These are phyloP conservation scores for Diaporthe vaccinii DNA, from an alignment of 2,329 filamentous ascomycete species.

Conservation along the genomic window DNA sequence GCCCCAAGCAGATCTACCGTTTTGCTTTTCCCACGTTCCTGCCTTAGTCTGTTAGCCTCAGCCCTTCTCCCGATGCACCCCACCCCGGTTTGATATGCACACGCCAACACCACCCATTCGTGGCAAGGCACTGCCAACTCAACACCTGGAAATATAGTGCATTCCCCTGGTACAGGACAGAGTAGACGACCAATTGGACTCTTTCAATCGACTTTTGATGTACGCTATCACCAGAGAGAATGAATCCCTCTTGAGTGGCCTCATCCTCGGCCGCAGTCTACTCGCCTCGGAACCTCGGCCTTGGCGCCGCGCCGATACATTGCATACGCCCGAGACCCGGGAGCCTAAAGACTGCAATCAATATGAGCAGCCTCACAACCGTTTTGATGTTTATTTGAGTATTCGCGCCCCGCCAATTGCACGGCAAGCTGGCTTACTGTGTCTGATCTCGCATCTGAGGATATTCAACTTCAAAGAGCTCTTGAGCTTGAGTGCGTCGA, in stretches of 20 bases:
- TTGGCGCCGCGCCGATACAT: neutral
- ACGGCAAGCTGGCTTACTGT: neutral
- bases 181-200: neutral
- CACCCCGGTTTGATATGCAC: neutral
- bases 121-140: neutral
- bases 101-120: neutral
- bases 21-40: constrained; percentile 30
- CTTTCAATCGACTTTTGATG: neutral
- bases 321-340: neutral
- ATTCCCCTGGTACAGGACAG: neutral
- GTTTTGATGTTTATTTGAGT: neutral
- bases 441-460: neutral
- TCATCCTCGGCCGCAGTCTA: neutral
- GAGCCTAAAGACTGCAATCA: neutral
- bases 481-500: neutral
- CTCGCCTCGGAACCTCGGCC: neutral
- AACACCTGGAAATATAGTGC: neutral
- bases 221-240: neutral
- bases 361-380: neutral
- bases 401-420: neutral
- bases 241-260: neutral
- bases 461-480: neutral
- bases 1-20: constrained; percentile 1
- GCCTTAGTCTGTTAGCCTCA: constrained; percentile 21
- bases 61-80: neutral